Percentiles rank a stretch among this genome's conserved stretches.
Evolutionary conservation across 2,329 filamentous ascomycete species (phyloP).

Genomic region (Magnaporthales sp.): DNA sequence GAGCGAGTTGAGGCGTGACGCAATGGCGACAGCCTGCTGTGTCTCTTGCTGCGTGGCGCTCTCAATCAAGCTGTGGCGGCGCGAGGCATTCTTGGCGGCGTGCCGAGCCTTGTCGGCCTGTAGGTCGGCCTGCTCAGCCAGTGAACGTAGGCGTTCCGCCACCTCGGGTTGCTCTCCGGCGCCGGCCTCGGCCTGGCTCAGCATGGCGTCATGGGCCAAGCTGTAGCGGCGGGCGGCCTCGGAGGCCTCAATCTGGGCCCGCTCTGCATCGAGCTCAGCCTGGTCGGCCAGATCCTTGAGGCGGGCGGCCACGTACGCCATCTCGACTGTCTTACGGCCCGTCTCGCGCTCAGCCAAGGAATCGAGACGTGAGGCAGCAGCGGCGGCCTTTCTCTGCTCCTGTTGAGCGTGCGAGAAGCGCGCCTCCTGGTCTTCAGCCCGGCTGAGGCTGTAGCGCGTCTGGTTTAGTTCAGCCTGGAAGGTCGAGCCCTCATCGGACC

Average conservation of each 20-base stretch:
- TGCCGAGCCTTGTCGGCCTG: background rate
- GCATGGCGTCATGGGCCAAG: background rate
- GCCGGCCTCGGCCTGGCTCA: background rate
- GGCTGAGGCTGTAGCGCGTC: background rate
- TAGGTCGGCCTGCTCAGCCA: background rate
- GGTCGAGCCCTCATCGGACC: background rate
- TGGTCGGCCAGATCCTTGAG: background rate
- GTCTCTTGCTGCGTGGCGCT: background rate
- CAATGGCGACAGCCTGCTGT: background rate
- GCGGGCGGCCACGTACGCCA: conserved; percentile 1
- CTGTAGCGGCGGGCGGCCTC: background rate
- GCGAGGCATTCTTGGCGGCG: background rate
- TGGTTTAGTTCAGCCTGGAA: background rate
- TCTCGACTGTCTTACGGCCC: background rate
- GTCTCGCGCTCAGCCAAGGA: background rate
- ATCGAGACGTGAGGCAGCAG: background rate
- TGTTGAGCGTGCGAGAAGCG: background rate
- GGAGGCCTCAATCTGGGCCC: background rate
- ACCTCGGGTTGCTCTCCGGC: background rate
- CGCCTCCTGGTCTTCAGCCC: background rate
- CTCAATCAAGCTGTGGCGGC: background rate
- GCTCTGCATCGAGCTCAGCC: background rate
- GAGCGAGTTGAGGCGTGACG: background rate
- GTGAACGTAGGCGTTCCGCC: background rate
- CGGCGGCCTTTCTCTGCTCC: background rate